Percentiles rank a stretch among this genome's conserved stretches.
phyloP scores from a whole-genome alignment of 1,284 basidiomycete species.

The Tylopilus orsonianus region DNA sequence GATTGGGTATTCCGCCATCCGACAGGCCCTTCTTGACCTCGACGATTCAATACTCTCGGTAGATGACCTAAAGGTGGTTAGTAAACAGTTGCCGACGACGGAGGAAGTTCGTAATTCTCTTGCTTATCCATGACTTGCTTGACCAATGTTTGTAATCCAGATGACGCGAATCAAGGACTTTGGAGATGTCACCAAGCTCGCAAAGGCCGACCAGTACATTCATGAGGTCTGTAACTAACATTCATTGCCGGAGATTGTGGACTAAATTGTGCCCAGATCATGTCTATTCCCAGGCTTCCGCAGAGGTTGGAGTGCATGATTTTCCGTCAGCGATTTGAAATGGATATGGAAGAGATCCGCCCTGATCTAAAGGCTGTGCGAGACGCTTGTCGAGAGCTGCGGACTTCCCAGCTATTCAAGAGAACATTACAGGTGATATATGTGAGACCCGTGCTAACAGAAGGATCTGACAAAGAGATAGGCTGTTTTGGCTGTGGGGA shows the following conservation, averaged over 20 bases:
- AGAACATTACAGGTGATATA: constrained; percentile 60
- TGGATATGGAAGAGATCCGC: constrained; percentile 82
- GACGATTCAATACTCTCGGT: constrained; percentile 65
- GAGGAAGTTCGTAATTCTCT: constrained; percentile 60
- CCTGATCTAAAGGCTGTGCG: constrained; percentile 81
- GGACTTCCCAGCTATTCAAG: constrained; percentile 67
- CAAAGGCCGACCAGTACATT: constrained; percentile 86
- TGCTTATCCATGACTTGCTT: not conserved
- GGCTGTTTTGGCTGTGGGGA: constrained; percentile 78
- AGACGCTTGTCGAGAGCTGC: constrained; percentile 74
- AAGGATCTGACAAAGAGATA: constrained; percentile 27
- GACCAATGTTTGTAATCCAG: constrained; percentile 35
- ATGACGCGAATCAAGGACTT: constrained; percentile 65
- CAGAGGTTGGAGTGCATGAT: constrained; percentile 81
- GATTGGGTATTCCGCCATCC: constrained; percentile 61
- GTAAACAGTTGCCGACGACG: constrained; percentile 69
- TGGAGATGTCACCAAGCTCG: constrained; percentile 65
- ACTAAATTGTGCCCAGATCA: constrained; percentile 54
- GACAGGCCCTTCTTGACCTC: constrained; percentile 65
- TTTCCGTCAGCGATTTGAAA: constrained; percentile 77
- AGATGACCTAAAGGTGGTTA: constrained; percentile 74
- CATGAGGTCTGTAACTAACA: constrained; percentile 50
- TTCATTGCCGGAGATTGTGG: not conserved
- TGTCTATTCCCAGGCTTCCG: constrained; percentile 71
- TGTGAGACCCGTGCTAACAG: not conserved